Evolutionary conservation across 768 basidiomycete genomes (phyloP), one percentile per base, ranked within the genome.

Genomic region (Hemileccinum rubropunctum): DNA sequence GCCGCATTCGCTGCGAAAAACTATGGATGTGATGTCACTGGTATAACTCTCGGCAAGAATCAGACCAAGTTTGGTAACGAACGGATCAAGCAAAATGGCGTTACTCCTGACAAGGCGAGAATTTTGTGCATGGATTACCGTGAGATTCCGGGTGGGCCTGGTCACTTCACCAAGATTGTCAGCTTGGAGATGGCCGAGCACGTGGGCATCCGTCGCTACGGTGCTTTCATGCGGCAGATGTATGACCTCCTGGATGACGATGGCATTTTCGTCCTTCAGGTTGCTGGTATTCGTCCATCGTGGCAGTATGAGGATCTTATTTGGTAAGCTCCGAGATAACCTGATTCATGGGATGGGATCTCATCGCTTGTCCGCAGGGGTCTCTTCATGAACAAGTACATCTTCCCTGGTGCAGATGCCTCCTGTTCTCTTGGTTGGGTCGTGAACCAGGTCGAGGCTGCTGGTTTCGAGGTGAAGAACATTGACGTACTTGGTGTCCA

Each of bases 171-270:
- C 62, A 98, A 98, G 76, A 98, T 99, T 46, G 93, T 95, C 42
- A 86, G 84, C 53, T 78, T 99, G 53, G 97, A 99, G 69, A 98
- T 98, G 95, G 95, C 95, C 15, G 97, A 99, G 84, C 97, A 99
- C 66, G 97, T 99, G 53, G 97, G 97, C 51, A 82, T 99, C 63
- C 84, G 93, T 59, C 86, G 92, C 38, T 99, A 99, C 71, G 80
- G 79, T 14, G 68, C 86, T 33, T 98, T 95, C 82, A 77, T 98
- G 57, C 76, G 79, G 33, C 92, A 98, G 70, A 84, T 99, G 48
- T 97, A 98, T 63, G 83, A 95, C 58, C 77, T 98, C 33, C 77
- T 99, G 54, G 89, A 93, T 51, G 95, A 99, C 67, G 88, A 98
- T 57, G 97, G 97, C 28, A 81, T 86, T 50, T 88, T 98, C 62